Evolutionary conservation across 2,329 filamentous ascomycete species (phyloP), one percentile per base, ranked within the genome.

Genomic region (Aspergillus uvarum): DNA sequence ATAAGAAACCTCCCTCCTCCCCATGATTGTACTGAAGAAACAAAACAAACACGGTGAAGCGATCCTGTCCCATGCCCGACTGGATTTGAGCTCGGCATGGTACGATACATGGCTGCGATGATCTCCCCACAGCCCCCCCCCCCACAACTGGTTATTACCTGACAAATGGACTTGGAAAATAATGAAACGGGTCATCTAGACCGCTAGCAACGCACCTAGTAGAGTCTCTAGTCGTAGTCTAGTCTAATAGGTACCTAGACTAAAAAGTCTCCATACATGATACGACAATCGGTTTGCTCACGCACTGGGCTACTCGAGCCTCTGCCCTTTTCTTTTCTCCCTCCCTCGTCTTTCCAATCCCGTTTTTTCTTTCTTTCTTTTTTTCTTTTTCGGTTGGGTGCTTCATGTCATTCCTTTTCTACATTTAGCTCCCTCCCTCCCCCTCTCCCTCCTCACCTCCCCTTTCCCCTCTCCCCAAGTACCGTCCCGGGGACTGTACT

Each of bases 381-480:
- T 59, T 54, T 50, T 58, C 51, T 44, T 29, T 59, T 19, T 57
- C 35, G 21, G n/a, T 32, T 55, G 47, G 24, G 42, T 48, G 24
- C 47, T 47, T 48, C 53, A 55, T 42, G 42, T 54, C 53, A 26
- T 52, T 54, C 49, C 44, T 53, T 56, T 42, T 44, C 38, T 44
- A 16, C 38, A 16, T 19, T 19, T 44, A 19, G 6, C n/a, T 44
- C n/a, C 38, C 38, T 52, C 49, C 47, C 44, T 21, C 24, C 42
- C 53, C 48, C 51, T 59, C 59, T 48, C 58, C 62, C 52, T 60
- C 60, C 64, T 51, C 42, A 29, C 54, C 48, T 59, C 38, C 48
- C 57, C 52, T 56, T 52, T 47, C 63, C 62, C 64, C 42, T 44
- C 24, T 22, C 26, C 42, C 42, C 47, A 26, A 47, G 16, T 35